These are phyloP conservation scores for Cynanchum wilfordii DNA, from an alignment of 257 asterid genomes.

Conservation along the genomic window DNA sequence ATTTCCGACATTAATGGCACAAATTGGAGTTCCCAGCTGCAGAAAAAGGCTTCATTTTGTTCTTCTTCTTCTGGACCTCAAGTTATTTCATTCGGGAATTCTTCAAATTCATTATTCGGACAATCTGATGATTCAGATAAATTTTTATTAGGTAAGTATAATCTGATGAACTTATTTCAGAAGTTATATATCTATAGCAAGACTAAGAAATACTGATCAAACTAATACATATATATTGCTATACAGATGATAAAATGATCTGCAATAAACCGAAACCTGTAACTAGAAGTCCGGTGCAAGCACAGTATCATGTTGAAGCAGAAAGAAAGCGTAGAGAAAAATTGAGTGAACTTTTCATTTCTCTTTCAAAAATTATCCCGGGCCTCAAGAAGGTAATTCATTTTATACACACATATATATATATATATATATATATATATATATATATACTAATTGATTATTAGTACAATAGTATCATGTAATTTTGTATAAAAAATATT, in stretches of 20 bases:
- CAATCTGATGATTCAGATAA: background rate
- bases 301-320: constrained; percentile 49
- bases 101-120: background rate
- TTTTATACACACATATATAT: background rate
- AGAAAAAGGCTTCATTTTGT: background rate
- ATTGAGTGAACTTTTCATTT: constrained; percentile 47
- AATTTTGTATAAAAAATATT: no score
- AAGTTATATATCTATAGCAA: no score
- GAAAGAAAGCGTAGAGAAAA: constrained; percentile 62
- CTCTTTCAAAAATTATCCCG: constrained; percentile 53
- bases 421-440: no score
- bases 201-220: no score
- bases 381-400: constrained; percentile 55
- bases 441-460: no score
- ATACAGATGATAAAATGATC: constrained; percentile 3
- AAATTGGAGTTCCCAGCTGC: background rate
- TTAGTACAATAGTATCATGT: no score
- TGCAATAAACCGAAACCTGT: background rate
- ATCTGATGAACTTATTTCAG: no score
- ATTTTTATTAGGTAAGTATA: background rate
- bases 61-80: constrained; percentile 8
- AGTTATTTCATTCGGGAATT: constrained; percentile 15
- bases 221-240: no score
- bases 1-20: background rate
- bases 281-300: constrained; percentile 38